Base-by-base conservation (phyloP, 108 stramenopile species). In the Skeletonema costatum region DNA sequence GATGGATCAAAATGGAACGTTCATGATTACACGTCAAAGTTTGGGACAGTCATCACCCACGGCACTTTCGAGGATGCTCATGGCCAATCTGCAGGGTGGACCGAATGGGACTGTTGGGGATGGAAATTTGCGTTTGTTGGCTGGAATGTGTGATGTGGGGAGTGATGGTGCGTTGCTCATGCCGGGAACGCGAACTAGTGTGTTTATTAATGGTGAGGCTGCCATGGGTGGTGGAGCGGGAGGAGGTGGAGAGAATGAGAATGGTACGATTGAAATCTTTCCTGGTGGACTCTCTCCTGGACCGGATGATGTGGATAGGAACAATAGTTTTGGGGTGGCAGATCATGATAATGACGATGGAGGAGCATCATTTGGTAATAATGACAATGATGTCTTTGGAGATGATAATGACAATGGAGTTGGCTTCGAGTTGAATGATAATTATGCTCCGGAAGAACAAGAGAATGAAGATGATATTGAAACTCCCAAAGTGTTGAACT, bases 101-200 rank as follows among this genome's bases (percentile, higher is more conserved):
- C 19, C 74, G 29, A 56, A 56, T 25, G 41, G 53, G 16, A 4
- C 16, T 3, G 75, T 19, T 0, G 81, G 70, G 8, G 64, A 71
- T 51, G 75, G 64, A 21, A 73, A 60, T 13, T 62, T 78, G 19
- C 44, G 82, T 1, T 33, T 83, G 17, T 17, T 83, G 48, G 53
- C 50, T 11, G 77, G 77, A 6, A 50, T 64, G 64, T 82, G 81
- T 48, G 88, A 89, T 71, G 77, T 91, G n/a, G 78, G 80, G 13
- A 77, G 76, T 25, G 69, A 84, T 48, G 90, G 88, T 2, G 77
- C 86, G 10, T 75, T 89, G 5, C 68, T 89, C 2, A 84, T 87
- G 87, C 90, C 87, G 1, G 88, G 87, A 33, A 78, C 82, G 2
- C 16, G 51, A 13, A 60, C 66, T 10, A 53, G 59, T 14, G 41